Conservation (phyloP, 1,284 basidiomycete species). For the Vanrija pseudolonga region DNA sequence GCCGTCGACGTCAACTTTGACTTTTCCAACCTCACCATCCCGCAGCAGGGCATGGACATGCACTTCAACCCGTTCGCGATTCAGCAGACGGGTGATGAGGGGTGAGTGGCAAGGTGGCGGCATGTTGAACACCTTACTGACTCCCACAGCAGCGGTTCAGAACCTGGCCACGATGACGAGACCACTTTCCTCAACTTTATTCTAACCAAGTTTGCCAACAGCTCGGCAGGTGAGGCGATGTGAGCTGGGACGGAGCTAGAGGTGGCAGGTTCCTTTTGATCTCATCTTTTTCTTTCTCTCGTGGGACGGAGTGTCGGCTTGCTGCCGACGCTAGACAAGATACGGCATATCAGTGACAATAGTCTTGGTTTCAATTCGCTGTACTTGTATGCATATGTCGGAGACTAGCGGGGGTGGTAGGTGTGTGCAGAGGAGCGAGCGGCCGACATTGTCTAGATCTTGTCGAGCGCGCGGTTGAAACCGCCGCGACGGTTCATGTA, state of each 20-base stretch:
- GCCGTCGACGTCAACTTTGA: conserved; percentile 38
- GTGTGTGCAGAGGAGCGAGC: no score
- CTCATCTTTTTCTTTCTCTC: background rate
- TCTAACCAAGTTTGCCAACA: conserved; percentile 45
- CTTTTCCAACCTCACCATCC: conserved; percentile 37
- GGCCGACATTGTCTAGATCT: conserved; percentile 55
- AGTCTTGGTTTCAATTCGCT: no score
- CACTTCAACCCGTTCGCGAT: conserved; percentile 49
- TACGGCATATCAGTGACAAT: no score
- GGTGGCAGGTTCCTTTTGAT: background rate
- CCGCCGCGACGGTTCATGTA: conserved; percentile 70
- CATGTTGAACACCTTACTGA: conserved; percentile 1
- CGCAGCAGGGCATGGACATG: conserved; percentile 18
- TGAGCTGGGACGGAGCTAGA: conserved; percentile 3
- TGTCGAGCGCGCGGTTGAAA: conserved; percentile 82
- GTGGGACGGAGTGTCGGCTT: background rate
- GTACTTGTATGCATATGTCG: background rate
- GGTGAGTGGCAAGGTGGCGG: conserved; percentile 23
- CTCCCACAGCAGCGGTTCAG: conserved; percentile 5
- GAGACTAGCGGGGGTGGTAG: no score
- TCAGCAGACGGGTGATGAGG: conserved; percentile 39
- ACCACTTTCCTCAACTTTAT: conserved; percentile 46
- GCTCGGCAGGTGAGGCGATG: conserved; percentile 30
- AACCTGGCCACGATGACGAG: conserved; percentile 30
- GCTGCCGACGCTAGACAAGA: no score